Percentiles rank a stretch among this genome's conserved stretches.
Evolutionary conservation across 2,329 filamentous ascomycete species (phyloP).

Genomic region (Stachybotrys echinatus): DNA sequence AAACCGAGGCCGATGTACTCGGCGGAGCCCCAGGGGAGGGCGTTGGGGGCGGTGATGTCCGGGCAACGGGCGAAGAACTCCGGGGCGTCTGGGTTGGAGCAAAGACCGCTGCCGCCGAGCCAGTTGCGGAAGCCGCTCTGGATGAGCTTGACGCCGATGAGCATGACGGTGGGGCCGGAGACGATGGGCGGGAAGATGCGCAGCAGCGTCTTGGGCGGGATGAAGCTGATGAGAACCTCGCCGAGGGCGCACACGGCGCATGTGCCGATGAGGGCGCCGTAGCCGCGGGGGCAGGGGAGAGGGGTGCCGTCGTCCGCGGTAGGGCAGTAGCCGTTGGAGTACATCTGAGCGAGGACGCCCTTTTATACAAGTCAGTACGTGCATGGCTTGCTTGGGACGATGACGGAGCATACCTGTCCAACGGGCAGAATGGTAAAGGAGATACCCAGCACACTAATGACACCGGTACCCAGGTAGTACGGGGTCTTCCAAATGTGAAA

Average conservation of each 20-base stretch:
- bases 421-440: slow-evolving; percentile 28
- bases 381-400: slow-evolving; percentile 70
- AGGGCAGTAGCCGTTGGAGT: slow-evolving; percentile 64
- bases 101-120: slow-evolving; percentile 67
- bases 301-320: slow-evolving; percentile 55
- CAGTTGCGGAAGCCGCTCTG: slow-evolving; percentile 69
- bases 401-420: slow-evolving; percentile 30
- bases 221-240: slow-evolving; percentile 70
- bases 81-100: slow-evolving; percentile 39
- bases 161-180: slow-evolving; percentile 63
- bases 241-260: slow-evolving; percentile 59
- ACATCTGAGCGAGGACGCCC: slow-evolving; percentile 73
- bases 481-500: slow-evolving; percentile 33
- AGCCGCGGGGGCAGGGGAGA: slow-evolving; percentile 70
- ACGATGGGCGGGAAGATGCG: slow-evolving; percentile 76
- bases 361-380: slow-evolving; percentile 35
- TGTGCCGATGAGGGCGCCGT: slow-evolving; percentile 68
- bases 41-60: slow-evolving; percentile 60
- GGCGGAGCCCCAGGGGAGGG: slow-evolving; percentile 71
- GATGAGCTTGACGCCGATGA: slow-evolving; percentile 71
- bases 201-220: slow-evolving; percentile 62
- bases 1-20: slow-evolving; percentile 78
- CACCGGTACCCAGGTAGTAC: slow-evolving; percentile 72
- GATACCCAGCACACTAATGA: slow-evolving; percentile 72
- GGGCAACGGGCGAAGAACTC: slow-evolving; percentile 62